Evolutionary conservation across 2,329 filamentous ascomycete genomes (phyloP).

Genomic region (Didymella sp.): DNA sequence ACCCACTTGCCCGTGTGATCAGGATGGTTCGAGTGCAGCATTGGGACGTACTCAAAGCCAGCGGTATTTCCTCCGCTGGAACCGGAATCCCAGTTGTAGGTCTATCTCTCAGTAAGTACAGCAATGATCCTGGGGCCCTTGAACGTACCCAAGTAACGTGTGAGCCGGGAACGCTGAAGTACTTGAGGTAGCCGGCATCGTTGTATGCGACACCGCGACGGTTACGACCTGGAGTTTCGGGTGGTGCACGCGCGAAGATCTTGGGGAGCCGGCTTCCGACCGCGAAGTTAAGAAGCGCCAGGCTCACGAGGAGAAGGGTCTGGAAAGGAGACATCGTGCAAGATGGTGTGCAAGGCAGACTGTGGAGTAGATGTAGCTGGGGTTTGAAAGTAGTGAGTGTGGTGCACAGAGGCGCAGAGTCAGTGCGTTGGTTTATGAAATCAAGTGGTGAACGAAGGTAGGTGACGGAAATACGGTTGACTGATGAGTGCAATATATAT

Average conservation of each 20-base stretch:
- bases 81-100: conserved; percentile 70
- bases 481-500: not conserved
- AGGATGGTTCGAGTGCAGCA: conserved; percentile 28
- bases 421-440: not conserved
- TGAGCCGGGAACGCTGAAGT: conserved; percentile 54
- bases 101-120: conserved; percentile 19
- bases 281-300: not conserved
- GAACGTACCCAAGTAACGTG: conserved; percentile 59
- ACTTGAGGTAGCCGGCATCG: conserved; percentile 57
- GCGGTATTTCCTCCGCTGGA: conserved; percentile 39
- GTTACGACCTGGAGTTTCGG: conserved; percentile 48
- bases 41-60: conserved; percentile 67
- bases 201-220: conserved; percentile 72
- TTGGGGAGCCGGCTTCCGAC: not conserved
- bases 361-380: not conserved
- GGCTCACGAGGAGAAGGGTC: not conserved
- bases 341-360: not conserved
- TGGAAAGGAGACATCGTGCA: not conserved
- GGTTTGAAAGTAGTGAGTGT: not conserved
- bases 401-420: not conserved
- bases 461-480: not conserved
- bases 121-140: fast-evolving
- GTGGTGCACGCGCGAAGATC: not conserved
- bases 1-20: conserved; percentile 32
- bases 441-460: not conserved